Conservation (phyloP, 176 grass and related monocot genomes). For the Saccharum officinarum region DNA sequence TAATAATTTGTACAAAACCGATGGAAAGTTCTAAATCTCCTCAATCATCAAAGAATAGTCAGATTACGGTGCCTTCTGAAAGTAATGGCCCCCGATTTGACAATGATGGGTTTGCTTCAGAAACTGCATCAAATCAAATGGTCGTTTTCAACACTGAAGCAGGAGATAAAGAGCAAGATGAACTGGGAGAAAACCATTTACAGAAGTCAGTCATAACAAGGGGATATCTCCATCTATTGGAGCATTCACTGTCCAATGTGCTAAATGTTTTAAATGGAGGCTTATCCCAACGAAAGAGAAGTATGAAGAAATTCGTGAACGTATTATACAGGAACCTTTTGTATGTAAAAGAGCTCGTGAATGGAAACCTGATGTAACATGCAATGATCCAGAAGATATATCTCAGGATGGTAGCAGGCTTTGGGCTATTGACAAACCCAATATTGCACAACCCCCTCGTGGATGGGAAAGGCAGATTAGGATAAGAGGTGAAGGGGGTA, state of each 20-base stretch:
- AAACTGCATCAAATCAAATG: constrained; percentile 44
- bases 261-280: constrained; percentile 96
- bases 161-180: constrained; percentile 48
- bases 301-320: constrained; percentile 91
- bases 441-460: constrained; percentile 77
- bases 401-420: constrained; percentile 94
- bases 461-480: constrained; percentile 96
- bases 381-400: constrained; percentile 81
- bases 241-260: constrained; percentile 91
- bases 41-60: constrained; percentile 43
- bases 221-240: constrained; percentile 73
- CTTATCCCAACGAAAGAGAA: constrained; percentile 94
- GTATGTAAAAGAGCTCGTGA: constrained; percentile 71
- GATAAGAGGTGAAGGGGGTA: constrained; percentile 96
- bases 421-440: constrained; percentile 98
- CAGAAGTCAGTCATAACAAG: constrained; percentile 31
- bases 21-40: constrained; percentile 54
- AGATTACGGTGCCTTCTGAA: constrained; percentile 23
- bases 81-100: constrained; percentile 28
- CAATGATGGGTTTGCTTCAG: constrained; percentile 38
- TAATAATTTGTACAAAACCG: constrained; percentile 16
- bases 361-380: constrained; percentile 74
- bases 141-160: constrained; percentile 30
- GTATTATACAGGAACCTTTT: constrained; percentile 82
- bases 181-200: constrained; percentile 42